phyloP scores from a whole-genome alignment of 768 basidiomycete genomes.

The Omphalotus guepiniiformis region DNA sequence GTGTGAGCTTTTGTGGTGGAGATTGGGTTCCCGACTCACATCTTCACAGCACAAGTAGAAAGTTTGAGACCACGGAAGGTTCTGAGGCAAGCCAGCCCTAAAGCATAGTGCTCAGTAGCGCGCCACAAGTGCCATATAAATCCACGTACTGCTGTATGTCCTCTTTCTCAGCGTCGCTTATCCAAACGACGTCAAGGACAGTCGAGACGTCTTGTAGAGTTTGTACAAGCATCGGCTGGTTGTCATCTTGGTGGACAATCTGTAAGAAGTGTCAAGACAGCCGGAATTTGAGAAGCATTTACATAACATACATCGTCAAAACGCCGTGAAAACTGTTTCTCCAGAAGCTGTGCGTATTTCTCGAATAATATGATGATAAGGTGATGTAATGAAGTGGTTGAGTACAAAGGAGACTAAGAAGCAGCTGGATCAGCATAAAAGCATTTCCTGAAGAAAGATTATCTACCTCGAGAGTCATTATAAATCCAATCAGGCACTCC shows the following conservation, averaged over 20 bases:
- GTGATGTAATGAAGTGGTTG: slow-evolving; percentile 75
- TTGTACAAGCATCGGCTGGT: slow-evolving; percentile 79
- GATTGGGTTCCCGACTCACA: too few relatives aligned
- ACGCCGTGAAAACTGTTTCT: slow-evolving; percentile 72
- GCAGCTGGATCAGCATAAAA: slow-evolving; percentile 7
- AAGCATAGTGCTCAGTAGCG: slow-evolving; percentile 11
- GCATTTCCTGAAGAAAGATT: background rate
- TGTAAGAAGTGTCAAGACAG: slow-evolving; percentile 24
- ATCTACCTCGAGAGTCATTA: slow-evolving; percentile 87
- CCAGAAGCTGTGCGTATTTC: slow-evolving; percentile 78
- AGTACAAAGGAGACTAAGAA: slow-evolving; percentile 77
- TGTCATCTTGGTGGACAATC: slow-evolving; percentile 86
- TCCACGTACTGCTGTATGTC: slow-evolving; percentile 51
- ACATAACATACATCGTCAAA: slow-evolving; percentile 75
- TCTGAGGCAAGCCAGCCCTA: slow-evolving; percentile 62
- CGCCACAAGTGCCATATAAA: background rate
- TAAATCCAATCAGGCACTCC: slow-evolving; percentile 78
- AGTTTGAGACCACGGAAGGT: slow-evolving; percentile 91
- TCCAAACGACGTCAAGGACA: slow-evolving; percentile 81
- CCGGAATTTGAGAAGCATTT: background rate
- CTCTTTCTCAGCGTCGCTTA: slow-evolving; percentile 62
- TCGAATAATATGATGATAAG: slow-evolving; percentile 89
- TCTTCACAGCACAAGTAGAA: slow-evolving; percentile 95
- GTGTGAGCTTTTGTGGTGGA: too few relatives aligned
- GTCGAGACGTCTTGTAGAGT: slow-evolving; percentile 58